Evolutionary conservation across 1,284 basidiomycete species (phyloP).

Genomic region (Rhodotorula sp.): DNA sequence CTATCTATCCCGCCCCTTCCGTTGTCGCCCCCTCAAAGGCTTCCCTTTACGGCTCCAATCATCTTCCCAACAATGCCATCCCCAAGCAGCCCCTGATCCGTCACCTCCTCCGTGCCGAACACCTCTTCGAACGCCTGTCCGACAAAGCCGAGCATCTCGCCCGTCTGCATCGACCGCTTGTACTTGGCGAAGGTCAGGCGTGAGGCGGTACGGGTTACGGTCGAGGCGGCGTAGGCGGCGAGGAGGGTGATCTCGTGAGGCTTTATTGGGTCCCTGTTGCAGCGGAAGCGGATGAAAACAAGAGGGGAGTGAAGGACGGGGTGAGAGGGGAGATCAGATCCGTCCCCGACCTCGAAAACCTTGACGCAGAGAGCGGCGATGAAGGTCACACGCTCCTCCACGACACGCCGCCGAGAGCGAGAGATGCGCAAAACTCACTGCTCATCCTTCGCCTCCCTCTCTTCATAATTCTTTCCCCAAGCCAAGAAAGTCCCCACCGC

Average conservation of each 20-base stretch:
- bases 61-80: constrained; percentile 4
- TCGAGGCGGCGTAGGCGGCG: constrained; percentile 81
- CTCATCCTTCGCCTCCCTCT: constrained; percentile 52
- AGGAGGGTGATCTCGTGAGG: constrained; percentile 68
- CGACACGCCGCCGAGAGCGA: background rate
- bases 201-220: constrained; percentile 81
- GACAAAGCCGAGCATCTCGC: constrained; percentile 65
- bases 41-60: constrained; percentile 4
- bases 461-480: constrained; percentile 89
- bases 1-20: background rate
- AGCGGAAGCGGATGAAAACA: too few species aligned
- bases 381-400: background rate
- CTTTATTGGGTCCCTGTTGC: constrained; percentile 50
- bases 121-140: constrained; percentile 49
- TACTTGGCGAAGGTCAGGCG: constrained; percentile 69
- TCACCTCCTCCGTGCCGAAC: constrained; percentile 32
- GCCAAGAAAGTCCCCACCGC: constrained; percentile 83
- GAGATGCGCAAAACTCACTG: constrained; percentile 7
- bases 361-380: too few species aligned
- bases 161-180: constrained; percentile 80
- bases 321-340: background rate
- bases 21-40: constrained; percentile 1
- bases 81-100: constrained; percentile 7
- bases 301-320: background rate
- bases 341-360: background rate